Percentiles rank a stretch among this genome's conserved stretches.
Conservation (phyloP, 257 asterid genomes). For the Nemophila menziesii region DNA sequence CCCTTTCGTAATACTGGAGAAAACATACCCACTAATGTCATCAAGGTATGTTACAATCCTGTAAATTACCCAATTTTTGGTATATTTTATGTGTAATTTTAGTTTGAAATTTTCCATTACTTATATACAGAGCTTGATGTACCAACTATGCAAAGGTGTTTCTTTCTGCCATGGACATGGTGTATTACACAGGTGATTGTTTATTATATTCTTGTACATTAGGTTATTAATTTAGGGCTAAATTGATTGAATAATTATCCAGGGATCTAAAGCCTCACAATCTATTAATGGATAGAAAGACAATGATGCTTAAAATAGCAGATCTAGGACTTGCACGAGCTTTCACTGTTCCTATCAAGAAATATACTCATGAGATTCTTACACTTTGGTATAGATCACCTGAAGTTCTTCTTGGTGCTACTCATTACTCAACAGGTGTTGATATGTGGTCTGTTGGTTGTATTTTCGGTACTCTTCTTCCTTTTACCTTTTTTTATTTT, state of each 20-base stretch:
- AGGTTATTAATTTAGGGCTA: background rate
- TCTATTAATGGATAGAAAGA: constrained; percentile 86
- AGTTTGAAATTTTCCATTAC: no score
- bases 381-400: constrained; percentile 99
- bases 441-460: constrained; percentile 99
- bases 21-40: background rate
- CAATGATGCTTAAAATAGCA: constrained; percentile 84
- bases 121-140: constrained; percentile 63
- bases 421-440: constrained; percentile 93
- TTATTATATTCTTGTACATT: background rate
- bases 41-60: constrained; percentile 2
- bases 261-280: constrained; percentile 99
- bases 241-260: background rate
- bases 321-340: constrained; percentile 96
- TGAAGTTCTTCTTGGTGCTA: constrained; percentile 90
- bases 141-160: constrained; percentile 91
- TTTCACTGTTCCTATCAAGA: constrained; percentile 84
- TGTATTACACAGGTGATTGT: constrained; percentile 61
- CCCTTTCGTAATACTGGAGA: background rate
- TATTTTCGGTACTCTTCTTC: constrained; percentile 65
- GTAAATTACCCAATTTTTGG: no score
- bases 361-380: constrained; percentile 93
- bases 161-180: constrained; percentile 99
- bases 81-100: no score
- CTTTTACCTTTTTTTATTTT: no score